Base-by-base conservation (phyloP, 2,329 filamentous ascomycete species). In the Arthroderma sp. region DNA sequence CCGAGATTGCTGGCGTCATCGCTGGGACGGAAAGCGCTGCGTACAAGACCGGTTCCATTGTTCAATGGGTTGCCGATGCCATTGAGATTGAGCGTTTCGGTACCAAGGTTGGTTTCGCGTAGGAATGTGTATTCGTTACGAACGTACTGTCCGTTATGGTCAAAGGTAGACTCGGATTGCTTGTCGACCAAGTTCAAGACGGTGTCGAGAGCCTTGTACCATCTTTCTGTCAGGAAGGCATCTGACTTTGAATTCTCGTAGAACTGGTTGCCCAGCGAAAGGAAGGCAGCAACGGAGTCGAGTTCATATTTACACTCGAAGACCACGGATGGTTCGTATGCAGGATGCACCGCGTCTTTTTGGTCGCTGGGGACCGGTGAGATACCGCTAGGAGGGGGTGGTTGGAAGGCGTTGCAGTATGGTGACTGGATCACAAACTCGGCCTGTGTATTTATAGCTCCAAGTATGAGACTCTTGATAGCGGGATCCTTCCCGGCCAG, bases 221-320 rank as follows among this genome's bases (percentile, higher is more conserved):
- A 98, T 40, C 89, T 75, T 4, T 72, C 62, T 3, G 77, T 88
- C 33, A 96, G 59, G 59, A 94, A 95, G 1, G 82, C 81, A 1
- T 74, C 82, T 0, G 85, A 89, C 2, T 74, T 74, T 0, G 86
- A 93, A 57, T 85, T 75, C 34, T 83, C 77, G 65, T 91, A 74
- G 65, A 94, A 96, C 54, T 94, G 80, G 56, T 94, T 95, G 11
- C 74, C 77, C 2, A 98, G 68, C 0, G 83, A 79, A 4, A 98
- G 73, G 62, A 98, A 98, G 58, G 93, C 82, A 0, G 88, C 91
- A 0, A 98, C 72, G 6, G 88, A 95, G 66, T 98, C 91, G 22
- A 98, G 78, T 68, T 98, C 91, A 65, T 96, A 98, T 66, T 98
- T 98, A 76, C 91, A 98, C 65, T 98, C 91, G 53, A 95, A 98